phyloP scores from a whole-genome alignment of 2,329 filamentous ascomycete species.

The Colletotrichum orbiculare region DNA sequence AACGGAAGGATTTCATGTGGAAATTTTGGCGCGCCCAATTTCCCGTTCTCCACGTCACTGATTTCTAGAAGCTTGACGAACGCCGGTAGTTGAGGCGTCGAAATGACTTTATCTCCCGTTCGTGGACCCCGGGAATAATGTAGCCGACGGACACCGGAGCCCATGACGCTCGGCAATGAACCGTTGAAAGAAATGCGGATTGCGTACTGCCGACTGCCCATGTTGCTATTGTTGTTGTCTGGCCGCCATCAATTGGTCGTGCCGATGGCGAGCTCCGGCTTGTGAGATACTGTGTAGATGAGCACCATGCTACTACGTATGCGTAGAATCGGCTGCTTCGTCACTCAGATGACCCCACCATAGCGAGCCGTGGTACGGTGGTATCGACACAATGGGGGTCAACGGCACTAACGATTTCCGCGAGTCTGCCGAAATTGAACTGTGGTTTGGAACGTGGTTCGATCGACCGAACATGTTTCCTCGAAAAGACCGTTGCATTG shows the following conservation, averaged over 20 bases:
- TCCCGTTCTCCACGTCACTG: slow-evolving; percentile 37
- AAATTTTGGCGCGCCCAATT: slow-evolving; percentile 32
- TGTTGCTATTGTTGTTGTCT: slow-evolving; percentile 21
- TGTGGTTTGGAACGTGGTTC: slow-evolving; percentile 18
- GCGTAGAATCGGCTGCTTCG: slow-evolving; percentile 1
- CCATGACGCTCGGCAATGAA: slow-evolving; percentile 33
- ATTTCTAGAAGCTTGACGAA: slow-evolving; percentile 38
- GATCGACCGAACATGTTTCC: slow-evolving; percentile 15
- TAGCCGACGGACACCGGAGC: slow-evolving; percentile 23
- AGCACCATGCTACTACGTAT: background rate
- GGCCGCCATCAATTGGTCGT: slow-evolving; percentile 31
- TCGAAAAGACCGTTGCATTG: slow-evolving; percentile 3
- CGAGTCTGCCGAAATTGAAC: slow-evolving; percentile 22
- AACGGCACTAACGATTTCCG: background rate
- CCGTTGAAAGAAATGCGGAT: slow-evolving; percentile 8
- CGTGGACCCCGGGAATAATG: slow-evolving; percentile 22
- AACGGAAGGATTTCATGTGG: slow-evolving; percentile 19
- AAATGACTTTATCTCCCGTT: slow-evolving; percentile 38
- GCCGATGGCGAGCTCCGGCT: slow-evolving; percentile 32
- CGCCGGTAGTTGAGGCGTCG: slow-evolving; percentile 34
- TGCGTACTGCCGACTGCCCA: background rate
- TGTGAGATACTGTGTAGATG: slow-evolving; percentile 17
- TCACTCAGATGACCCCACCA: slow-evolving; percentile 14
- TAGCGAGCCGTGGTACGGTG: slow-evolving; percentile 9
- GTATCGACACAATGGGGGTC: background rate